Evolutionary conservation across 2,329 filamentous ascomycete species (phyloP), one percentile per base, ranked within the genome.

Genomic region (Aspergillus pseudoglaucus): DNA sequence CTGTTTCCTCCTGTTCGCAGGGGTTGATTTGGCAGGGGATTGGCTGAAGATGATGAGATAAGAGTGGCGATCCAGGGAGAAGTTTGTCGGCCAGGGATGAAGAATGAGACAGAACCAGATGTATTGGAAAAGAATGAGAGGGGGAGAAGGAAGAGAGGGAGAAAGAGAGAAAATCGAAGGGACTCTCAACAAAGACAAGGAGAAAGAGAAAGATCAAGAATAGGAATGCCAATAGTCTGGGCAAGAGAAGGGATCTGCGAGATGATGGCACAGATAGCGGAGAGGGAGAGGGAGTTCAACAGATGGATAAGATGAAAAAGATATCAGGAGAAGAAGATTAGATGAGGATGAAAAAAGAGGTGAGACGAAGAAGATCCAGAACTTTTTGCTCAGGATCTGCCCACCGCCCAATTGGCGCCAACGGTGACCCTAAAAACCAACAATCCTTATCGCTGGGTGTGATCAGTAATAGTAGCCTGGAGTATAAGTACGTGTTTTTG

Each of bases 21-120:
- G 43, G 43, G 25, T 44, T 8, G 17, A 18, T 7, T 39, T 3
- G 37, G 10, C 4, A 6, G 18, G 48, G 40, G 22, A 44, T 30
- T 30, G 25, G 25, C 12, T 30, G 25, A 30, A 30, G 10, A 30
- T 12, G 25, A 30, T 37, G 18, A 45, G 27, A 39, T 39, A 39
- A 39, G 37, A 39, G 37, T 39, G 50, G 46, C 23, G 52, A 56
- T 53, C 52, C 45, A 45, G 22, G 27, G 33, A 27, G 42, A 38
- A 47, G 45, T 45, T 40, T 33, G 22, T 41, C 46, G 33, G 32
- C 42, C 43, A 42, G 46, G 44, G 42, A 49, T 42, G 46, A 50
- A 43, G 35, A 39, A 47, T 48, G 43, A 48, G 42, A 50, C 40
- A 50, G 49, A 41, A 45, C 48, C 44, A 41, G 45, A 25, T 35